Percentiles rank a stretch among this genome's conserved stretches.
These are phyloP conservation scores for Pseudogymnoascus sp. DNA, from an alignment of 2,329 filamentous ascomycete genomes.

Conservation along the genomic window DNA sequence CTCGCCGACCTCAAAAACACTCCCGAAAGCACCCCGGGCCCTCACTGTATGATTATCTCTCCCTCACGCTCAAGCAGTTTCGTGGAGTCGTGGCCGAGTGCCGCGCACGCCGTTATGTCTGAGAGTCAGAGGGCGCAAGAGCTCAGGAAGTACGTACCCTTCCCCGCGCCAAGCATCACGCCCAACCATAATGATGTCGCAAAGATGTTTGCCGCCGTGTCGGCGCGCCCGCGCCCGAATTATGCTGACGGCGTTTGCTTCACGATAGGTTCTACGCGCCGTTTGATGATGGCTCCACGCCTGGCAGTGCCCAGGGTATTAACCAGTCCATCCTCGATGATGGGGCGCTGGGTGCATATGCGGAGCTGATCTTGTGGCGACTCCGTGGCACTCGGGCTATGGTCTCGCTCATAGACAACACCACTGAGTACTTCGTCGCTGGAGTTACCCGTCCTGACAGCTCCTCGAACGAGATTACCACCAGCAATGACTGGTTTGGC, in stretches of 20 bases:
- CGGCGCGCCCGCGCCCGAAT: background rate
- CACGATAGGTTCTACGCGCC: slow-evolving; percentile 24
- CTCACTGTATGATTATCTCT: slow-evolving; percentile 7
- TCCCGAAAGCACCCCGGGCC: background rate
- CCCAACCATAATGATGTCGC: background rate
- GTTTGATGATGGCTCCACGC: slow-evolving; percentile 8
- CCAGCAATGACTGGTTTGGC: slow-evolving; percentile 21
- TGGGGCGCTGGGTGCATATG: slow-evolving; percentile 14
- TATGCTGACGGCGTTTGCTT: background rate
- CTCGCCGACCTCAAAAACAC: background rate
- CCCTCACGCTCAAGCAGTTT: slow-evolving; percentile 2
- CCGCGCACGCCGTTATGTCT: slow-evolving; percentile 3
- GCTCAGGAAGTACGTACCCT: slow-evolving; percentile 22
- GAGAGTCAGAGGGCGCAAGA: slow-evolving; percentile 22
- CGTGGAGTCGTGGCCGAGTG: slow-evolving; percentile 1
- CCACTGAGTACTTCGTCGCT: slow-evolving; percentile 23
- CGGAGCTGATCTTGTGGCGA: slow-evolving; percentile 15
- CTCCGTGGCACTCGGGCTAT: slow-evolving; percentile 22
- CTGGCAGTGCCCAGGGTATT: slow-evolving; percentile 13
- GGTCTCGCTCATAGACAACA: slow-evolving; percentile 24
- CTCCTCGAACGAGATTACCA: slow-evolving; percentile 11
- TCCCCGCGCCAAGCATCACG: background rate
- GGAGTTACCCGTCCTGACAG: slow-evolving; percentile 15
- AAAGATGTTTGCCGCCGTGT: slow-evolving; percentile 6
- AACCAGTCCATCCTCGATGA: slow-evolving; percentile 23